A percentile compares a stretch with the other conserved stretches of the same genome.
These are phyloP conservation scores for Tetrapisispora phaffii DNA, from an alignment of 805 yeast species.

Conservation along the genomic window DNA sequence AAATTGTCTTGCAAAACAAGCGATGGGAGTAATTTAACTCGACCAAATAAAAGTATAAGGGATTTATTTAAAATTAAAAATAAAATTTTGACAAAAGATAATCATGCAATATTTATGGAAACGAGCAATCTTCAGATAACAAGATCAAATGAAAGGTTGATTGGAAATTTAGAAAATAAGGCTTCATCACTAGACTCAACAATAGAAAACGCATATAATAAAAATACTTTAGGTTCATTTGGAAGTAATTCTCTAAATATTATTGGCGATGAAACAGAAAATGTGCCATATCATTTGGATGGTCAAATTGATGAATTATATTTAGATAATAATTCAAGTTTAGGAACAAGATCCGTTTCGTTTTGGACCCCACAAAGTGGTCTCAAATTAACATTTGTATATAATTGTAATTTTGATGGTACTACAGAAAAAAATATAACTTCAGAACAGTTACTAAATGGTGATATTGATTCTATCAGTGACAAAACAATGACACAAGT, in stretches of 20 bases:
- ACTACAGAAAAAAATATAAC: constrained; percentile 2
- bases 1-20: constrained; percentile 35
- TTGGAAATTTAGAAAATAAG: neutral
- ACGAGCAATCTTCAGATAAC: constrained; percentile 33
- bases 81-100: constrained; percentile 58
- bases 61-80: constrained; percentile 54
- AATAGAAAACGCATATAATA: neutral
- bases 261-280: neutral
- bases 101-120: constrained; percentile 88
- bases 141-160: neutral
- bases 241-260: neutral
- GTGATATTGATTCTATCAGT: constrained; percentile 56
- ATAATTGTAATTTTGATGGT: constrained; percentile 49
- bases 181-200: neutral
- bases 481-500: constrained; percentile 70
- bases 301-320: constrained; percentile 71
- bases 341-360: constrained; percentile 74
- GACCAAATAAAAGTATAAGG: neutral
- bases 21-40: neutral
- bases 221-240: neutral
- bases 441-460: constrained; percentile 21
- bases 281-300: constrained; percentile 46
- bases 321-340: constrained; percentile 48
- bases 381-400: constrained; percentile 47
- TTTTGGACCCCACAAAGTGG: constrained; percentile 30